phyloP scores from a whole-genome alignment of 2,329 filamentous ascomycete species.

The Ascocoryne sarcoides region DNA sequence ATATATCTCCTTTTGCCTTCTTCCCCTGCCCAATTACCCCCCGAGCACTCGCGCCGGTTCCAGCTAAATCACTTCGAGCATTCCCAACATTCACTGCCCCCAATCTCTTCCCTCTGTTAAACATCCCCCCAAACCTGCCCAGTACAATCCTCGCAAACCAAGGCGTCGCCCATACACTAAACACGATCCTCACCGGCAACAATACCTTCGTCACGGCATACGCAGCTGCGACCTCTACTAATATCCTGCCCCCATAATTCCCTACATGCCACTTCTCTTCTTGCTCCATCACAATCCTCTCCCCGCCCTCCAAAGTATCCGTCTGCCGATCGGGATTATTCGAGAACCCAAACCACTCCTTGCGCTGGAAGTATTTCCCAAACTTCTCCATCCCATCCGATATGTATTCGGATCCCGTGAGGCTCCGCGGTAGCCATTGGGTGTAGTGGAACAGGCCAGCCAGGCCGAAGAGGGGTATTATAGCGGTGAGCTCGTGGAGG shows the following conservation, averaged over 20 bases:
- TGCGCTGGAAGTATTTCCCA: constrained; percentile 66
- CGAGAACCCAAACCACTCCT: constrained; percentile 68
- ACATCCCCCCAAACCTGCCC: constrained; percentile 29
- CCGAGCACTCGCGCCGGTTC: too few species aligned
- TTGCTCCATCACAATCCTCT: constrained; percentile 25
- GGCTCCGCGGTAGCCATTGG: constrained; percentile 52
- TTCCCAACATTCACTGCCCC: too few species aligned
- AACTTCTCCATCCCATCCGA: constrained; percentile 54
- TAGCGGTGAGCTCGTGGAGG: constrained; percentile 84
- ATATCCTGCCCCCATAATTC: constrained; percentile 34
- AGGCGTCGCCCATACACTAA: constrained; percentile 82
- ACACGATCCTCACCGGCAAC: constrained; percentile 64
- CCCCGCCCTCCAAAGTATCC: constrained; percentile 24
- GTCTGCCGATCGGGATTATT: constrained; percentile 18
- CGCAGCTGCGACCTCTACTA: constrained; percentile 67
- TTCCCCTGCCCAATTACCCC: too few species aligned
- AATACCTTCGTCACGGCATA: constrained; percentile 86
- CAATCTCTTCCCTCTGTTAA: constrained; percentile 8
- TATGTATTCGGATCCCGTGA: constrained; percentile 8
- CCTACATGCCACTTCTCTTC: constrained; percentile 20
- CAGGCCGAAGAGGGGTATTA: constrained; percentile 69
- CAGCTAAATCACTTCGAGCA: too few species aligned
- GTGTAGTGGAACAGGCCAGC: constrained; percentile 73
- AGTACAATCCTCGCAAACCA: constrained; percentile 73
- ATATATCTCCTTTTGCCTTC: too few species aligned